Evolutionary conservation across 2,329 filamentous ascomycete genomes (phyloP), one percentile per base, ranked within the genome.

Genomic region (Colletotrichum acutatum): DNA sequence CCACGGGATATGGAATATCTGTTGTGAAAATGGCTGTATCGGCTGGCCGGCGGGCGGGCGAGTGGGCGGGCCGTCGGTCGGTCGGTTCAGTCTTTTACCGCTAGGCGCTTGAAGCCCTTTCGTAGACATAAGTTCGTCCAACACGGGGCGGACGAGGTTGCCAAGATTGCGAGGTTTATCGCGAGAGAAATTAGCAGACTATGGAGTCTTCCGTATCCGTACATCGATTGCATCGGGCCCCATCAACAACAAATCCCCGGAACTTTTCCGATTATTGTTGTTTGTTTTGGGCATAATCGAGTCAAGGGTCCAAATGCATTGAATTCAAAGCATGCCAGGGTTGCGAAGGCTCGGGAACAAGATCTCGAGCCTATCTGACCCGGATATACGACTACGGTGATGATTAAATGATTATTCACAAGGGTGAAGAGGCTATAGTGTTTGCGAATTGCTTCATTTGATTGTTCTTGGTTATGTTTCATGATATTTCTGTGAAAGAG

Each of bases 381-480:
- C 42, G 3, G 19, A 46, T 16, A n/a, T 46, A 19, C 42, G 7
- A 42, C 12, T 5, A 16, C 5, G 32, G 11, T 34, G 4, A 34
- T 34, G 11, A 34, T 11, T 4, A 11, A 11, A 14, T 42, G 37
- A 42, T 16, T 42, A 42, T 42, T 19, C 37, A 19, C 37, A 7
- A 5, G 1, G 14, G 19, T 42, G 37, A 42, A n/a, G 8, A 46
- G 19, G 7, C 7, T 19, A 8, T 9, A 46, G 8, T 22, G 34
- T n/a, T n/a, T 46, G 28, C 32, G 66, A 68, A 56, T 68, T 68
- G 66, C 57, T 46, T 68, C 57, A 26, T 32, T 42, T 54, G 32
- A 11, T 42, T 32, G 2, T 62, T 32, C 58, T 46, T 26, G 6
- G 19, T 22, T 22, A 19, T 42, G n/a, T n/a, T 28, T 30, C 56